Percentiles rank a stretch among this genome's conserved stretches.
Evolutionary conservation across 2,329 filamentous ascomycete genomes (phyloP).

Genomic region (Xylariomycetidae sp.): DNA sequence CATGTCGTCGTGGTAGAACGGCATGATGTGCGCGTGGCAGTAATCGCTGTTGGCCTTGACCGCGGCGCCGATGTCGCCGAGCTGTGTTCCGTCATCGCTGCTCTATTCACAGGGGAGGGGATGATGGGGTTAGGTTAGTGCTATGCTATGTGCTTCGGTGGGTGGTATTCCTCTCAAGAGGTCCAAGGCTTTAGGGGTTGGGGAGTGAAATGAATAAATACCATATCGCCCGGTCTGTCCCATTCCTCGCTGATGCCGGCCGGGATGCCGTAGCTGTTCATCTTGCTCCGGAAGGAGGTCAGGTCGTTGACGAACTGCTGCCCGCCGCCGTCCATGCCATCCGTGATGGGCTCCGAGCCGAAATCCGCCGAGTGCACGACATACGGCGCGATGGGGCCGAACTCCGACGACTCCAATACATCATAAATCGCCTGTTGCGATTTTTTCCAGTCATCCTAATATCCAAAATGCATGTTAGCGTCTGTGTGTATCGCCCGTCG

Average conservation of each 20-base stretch:
- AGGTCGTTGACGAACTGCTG: constrained; percentile 3
- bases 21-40: constrained; percentile 3
- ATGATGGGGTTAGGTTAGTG: too few species aligned
- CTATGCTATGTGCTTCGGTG: too few species aligned
- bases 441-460: constrained; percentile 6
- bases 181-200: too few species aligned
- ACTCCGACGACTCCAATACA: constrained; percentile 4
- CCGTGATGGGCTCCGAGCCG: constrained; percentile 6
- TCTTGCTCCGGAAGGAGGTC: constrained; percentile 1
- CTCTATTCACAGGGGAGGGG: too few species aligned
- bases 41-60: constrained; percentile 3
- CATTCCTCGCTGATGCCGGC: constrained; percentile 3
- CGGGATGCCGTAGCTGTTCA: constrained; percentile 2
- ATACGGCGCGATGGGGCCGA: constrained; percentile 5
- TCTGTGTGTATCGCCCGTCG: not conserved
- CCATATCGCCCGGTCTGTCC: constrained; percentile 2
- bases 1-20: constrained; percentile 1
- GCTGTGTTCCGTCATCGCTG: not conserved
- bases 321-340: constrained; percentile 3
- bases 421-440: constrained; percentile 7
- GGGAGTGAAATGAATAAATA: too few species aligned
- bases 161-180: too few species aligned
- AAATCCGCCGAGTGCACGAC: constrained; percentile 7
- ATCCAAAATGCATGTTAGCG: not conserved
- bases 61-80: constrained; percentile 1